phyloP scores from a whole-genome alignment of 2,329 filamentous ascomycete genomes.

The Geosmithia flava region DNA sequence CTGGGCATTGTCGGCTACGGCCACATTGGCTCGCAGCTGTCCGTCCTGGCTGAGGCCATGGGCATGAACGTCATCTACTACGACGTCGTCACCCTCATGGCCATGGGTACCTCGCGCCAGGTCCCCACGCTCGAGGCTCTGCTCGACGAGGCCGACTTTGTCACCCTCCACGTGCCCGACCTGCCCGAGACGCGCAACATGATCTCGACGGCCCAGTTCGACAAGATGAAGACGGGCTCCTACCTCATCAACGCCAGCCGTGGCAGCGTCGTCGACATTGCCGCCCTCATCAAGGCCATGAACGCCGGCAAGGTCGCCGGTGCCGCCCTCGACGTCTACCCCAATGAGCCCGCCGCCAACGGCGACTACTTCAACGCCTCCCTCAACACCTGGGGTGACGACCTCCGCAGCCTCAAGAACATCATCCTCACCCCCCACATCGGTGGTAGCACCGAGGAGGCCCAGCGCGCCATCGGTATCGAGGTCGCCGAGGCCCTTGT shows the following conservation, averaged over 20 bases:
- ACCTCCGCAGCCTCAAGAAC: slow-evolving; percentile 77
- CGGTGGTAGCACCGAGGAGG: slow-evolving; percentile 94
- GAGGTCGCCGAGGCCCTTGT: slow-evolving; percentile 85
- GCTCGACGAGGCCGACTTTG: slow-evolving; percentile 73
- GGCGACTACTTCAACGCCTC: slow-evolving; percentile 85
- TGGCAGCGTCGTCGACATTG: slow-evolving; percentile 88
- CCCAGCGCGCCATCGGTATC: slow-evolving; percentile 87
- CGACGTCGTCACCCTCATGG: slow-evolving; percentile 90
- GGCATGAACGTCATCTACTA: slow-evolving; percentile 98
- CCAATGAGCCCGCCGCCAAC: slow-evolving; percentile 84
- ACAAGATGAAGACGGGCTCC: slow-evolving; percentile 81
- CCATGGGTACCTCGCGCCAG: slow-evolving; percentile 76
- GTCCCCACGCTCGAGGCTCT: slow-evolving; percentile 67
- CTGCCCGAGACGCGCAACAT: slow-evolving; percentile 85
- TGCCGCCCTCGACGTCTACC: slow-evolving; percentile 93
- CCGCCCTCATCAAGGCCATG: slow-evolving; percentile 79
- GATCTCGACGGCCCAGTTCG: slow-evolving; percentile 69
- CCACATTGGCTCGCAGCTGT: slow-evolving; percentile 92
- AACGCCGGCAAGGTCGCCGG: slow-evolving; percentile 78
- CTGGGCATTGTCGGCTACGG: slow-evolving; percentile 94
- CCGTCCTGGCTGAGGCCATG: slow-evolving; percentile 92
- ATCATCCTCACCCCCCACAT: slow-evolving; percentile 95
- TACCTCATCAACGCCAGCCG: slow-evolving; percentile 96
- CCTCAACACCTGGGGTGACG: slow-evolving; percentile 75
- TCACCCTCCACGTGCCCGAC: slow-evolving; percentile 91